Evolutionary conservation across 2,329 filamentous ascomycete species (phyloP).

Genomic region (Zelopaecilomyces penicillatus): DNA sequence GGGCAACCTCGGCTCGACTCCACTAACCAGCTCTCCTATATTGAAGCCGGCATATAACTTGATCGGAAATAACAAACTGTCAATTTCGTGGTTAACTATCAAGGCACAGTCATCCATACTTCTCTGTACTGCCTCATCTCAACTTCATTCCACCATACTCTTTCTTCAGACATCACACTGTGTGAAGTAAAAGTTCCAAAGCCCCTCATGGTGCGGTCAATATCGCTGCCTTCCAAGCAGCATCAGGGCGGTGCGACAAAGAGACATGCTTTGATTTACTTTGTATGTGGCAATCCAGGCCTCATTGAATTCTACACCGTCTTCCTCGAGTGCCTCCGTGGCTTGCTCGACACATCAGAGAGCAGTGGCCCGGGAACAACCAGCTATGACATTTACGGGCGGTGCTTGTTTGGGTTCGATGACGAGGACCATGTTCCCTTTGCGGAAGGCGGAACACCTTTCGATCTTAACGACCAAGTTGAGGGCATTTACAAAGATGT

Average conservation of each 20-base stretch:
- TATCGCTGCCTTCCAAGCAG: constrained; percentile 22
- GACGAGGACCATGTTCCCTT: constrained; percentile 45
- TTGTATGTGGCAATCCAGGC: constrained; percentile 70
- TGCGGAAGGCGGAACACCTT: constrained; percentile 31
- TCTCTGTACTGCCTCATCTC: too few relatives aligned
- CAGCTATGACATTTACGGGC: constrained; percentile 48
- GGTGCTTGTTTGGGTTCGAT: constrained; percentile 50
- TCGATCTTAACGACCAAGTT: constrained; percentile 47
- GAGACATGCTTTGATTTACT: constrained; percentile 51
- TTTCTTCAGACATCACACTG: too few relatives aligned
- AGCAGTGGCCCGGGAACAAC: constrained; percentile 10
- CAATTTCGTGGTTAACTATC: too few relatives aligned
- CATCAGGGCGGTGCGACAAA: constrained; percentile 7
- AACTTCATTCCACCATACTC: too few relatives aligned
- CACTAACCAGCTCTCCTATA: too few relatives aligned
- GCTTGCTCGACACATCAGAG: constrained; percentile 39
- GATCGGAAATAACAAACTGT: too few relatives aligned
- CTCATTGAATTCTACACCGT: constrained; percentile 63
- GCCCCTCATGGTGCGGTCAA: constrained; percentile 15
- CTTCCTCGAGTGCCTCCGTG: constrained; percentile 53
- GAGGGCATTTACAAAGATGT: constrained; percentile 32
- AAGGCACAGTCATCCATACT: too few relatives aligned
- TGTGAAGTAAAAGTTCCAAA: background rate
- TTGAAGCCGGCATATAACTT: too few relatives aligned
- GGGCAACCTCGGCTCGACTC: too few relatives aligned